Evolutionary conservation across 768 basidiomycete species (phyloP).

Genomic region (Hysterangium stoloniferum): DNA sequence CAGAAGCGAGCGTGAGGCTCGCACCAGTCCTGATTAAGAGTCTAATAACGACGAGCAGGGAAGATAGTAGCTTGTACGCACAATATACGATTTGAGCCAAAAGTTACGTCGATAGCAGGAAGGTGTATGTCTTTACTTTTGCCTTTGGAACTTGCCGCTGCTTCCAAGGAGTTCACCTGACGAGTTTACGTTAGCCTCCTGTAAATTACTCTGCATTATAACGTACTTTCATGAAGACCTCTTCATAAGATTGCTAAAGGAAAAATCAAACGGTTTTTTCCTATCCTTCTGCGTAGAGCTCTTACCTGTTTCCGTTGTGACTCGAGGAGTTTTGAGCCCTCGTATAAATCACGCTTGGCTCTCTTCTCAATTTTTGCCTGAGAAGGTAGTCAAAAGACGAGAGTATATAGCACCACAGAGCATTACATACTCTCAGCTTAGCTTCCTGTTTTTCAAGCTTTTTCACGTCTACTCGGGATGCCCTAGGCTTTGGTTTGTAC

Average conservation of each 20-base stretch:
- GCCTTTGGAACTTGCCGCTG: slow-evolving; percentile 68
- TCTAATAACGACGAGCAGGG: slow-evolving; percentile 9
- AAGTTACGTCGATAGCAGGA: slow-evolving; percentile 91
- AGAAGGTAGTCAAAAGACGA: slow-evolving; percentile 5
- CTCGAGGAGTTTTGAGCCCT: slow-evolving; percentile 92
- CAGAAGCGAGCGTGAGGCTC: slow-evolving; percentile 78
- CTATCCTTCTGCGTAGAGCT: not conserved
- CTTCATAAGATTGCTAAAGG: slow-evolving; percentile 88
- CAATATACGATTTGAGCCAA: slow-evolving; percentile 92
- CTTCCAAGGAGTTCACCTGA: slow-evolving; percentile 89
- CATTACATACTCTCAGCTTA: slow-evolving; percentile 64
- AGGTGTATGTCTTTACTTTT: slow-evolving; percentile 98
- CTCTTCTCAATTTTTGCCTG: slow-evolving; percentile 97
- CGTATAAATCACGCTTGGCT: slow-evolving; percentile 82
- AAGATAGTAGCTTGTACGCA: slow-evolving; percentile 27
- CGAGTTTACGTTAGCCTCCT: not conserved
- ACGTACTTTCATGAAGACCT: slow-evolving; percentile 93
- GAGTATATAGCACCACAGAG: not conserved
- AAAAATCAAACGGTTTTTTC: not conserved
- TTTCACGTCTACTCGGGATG: slow-evolving; percentile 88
- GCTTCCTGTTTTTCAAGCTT: slow-evolving; percentile 96
- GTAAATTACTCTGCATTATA: not conserved
- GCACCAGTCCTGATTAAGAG: slow-evolving; percentile 58
- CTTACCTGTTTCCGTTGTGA: slow-evolving; percentile 82
- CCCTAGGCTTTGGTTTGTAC: slow-evolving; percentile 36